A percentile compares a stretch with the other conserved stretches of the same genome.
Conservation (phyloP, 371 early-diverging fungal genomes). For the Zopfochytrium polystomum region DNA sequence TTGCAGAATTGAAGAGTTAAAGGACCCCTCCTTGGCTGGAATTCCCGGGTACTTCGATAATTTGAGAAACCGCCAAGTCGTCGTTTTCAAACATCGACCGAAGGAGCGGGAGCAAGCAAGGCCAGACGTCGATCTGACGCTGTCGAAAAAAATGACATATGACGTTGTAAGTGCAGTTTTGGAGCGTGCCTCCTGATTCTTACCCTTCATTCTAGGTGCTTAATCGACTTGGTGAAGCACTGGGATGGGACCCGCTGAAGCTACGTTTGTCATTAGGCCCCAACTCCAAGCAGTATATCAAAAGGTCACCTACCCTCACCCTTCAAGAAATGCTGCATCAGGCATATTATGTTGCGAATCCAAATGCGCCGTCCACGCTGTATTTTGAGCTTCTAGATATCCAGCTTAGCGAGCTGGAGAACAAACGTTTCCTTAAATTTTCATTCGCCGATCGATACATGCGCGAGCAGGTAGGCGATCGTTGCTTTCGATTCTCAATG, state of each 20-base stretch:
- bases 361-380: constrained; percentile 28
- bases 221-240: constrained; percentile 47
- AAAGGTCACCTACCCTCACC: constrained; percentile 46
- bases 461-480: constrained; percentile 34
- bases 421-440: constrained; percentile 58
- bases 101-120: constrained; percentile 28
- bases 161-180: constrained; percentile 42
- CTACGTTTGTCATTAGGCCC: constrained; percentile 54
- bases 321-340: constrained; percentile 60
- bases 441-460: constrained; percentile 26
- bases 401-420: constrained; percentile 73
- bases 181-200: background rate
- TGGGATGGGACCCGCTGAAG: constrained; percentile 63
- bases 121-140: constrained; percentile 43
- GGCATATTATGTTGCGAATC: constrained; percentile 10
- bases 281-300: constrained; percentile 42
- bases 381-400: constrained; percentile 81
- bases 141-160: constrained; percentile 64
- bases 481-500: background rate
- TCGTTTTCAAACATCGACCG: constrained; percentile 64
- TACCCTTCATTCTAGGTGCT: constrained; percentile 31
- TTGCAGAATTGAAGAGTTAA: constrained; percentile 17
- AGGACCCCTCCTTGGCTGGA: constrained; percentile 35
- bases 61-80: constrained; percentile 59
- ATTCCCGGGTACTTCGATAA: constrained; percentile 73